Evolutionary conservation across 768 basidiomycete genomes (phyloP), one percentile per base, ranked within the genome.

Genomic region (Symmetrospora coprosmae): DNA sequence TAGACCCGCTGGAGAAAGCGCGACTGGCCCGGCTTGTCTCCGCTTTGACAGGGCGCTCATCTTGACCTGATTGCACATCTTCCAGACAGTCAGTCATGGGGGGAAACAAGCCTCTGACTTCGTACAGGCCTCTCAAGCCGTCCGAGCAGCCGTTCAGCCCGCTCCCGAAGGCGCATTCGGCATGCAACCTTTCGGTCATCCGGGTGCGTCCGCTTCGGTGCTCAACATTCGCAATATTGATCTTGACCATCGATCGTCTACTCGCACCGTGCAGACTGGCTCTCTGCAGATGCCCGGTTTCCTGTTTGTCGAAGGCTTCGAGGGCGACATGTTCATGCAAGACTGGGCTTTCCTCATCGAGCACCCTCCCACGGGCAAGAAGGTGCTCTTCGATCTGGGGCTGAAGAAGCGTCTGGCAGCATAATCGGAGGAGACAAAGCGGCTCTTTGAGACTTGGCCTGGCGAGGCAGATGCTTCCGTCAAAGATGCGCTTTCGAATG

Each of bases 271-370:
- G 33, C 28, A 52, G 50, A 52, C 50, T 16, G 50, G 50, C 4
- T 19, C 17, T 4, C n/a, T 52, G 50, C 17, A 5, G 5, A 52
- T 52, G 50, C 50, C 50, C 4, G 50, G 31, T 11, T 35, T 52
- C 31, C 31, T 52, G 33, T 52, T 52, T 23, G 50, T 52, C 17
- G 16, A 52, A 34, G 50, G 21, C 50, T 52, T 35, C 33, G 33
- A 52, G 9, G 50, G 50, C 17, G 33, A 52, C 30, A 52, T 52
- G 50, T 21, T 35, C 5, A 16, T 52, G 9, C 14, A 28, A 13
- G 50, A 52, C 37, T 52, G 21, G 21, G 38, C 31, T 34, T 52
- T 52, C 50, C 28, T 52, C 16, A 52, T 52, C 28, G 50, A 52
- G 28, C 50, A 52, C 23, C 50, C n/a, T 13, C 17, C 17, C 21